A percentile compares a stretch with the other conserved stretches of the same genome.
Conservation (phyloP, 2,329 filamentous ascomycete genomes). For the Venturia effusa region DNA sequence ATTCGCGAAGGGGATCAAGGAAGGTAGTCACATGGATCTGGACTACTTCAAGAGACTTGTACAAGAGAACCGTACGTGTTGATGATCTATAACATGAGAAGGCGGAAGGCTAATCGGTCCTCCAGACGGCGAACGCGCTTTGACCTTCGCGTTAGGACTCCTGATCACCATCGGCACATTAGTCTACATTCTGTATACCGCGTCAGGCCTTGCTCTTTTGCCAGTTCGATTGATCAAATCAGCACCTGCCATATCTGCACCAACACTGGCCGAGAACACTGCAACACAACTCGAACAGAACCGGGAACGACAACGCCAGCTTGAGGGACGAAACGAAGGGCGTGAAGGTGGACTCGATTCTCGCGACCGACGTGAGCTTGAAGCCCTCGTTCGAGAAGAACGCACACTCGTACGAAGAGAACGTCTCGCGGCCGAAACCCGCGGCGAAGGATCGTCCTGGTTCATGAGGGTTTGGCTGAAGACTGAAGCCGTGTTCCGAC, state of each 20-base stretch:
- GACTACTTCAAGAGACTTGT: conserved; percentile 87
- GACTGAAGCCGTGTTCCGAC: conserved; percentile 69
- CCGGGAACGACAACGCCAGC: conserved; percentile 80
- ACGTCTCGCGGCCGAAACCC: conserved; percentile 72
- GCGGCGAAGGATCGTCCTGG: conserved; percentile 64
- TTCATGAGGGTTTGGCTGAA: conserved; percentile 71
- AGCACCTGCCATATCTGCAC: conserved; percentile 73
- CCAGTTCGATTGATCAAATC: conserved; percentile 89
- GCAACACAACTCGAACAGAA: conserved; percentile 76
- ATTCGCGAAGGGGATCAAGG: conserved; percentile 53
- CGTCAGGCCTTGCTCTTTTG: conserved; percentile 75
- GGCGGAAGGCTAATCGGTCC: conserved; percentile 10
- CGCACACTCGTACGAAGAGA: conserved; percentile 83
- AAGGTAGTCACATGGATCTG: conserved; percentile 60
- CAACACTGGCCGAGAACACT: conserved; percentile 65
- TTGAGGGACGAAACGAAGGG: conserved; percentile 75
- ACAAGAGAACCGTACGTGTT: conserved; percentile 59
- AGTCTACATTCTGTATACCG: conserved; percentile 81
- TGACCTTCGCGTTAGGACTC: conserved; percentile 84
- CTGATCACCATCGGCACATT: conserved; percentile 78
- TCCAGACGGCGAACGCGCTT: conserved; percentile 72
- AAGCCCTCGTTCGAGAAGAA: conserved; percentile 79
- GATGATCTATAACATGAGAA: not conserved
- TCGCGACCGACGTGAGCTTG: conserved; percentile 81
- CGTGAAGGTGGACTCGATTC: conserved; percentile 63